Evolutionary conservation across 805 yeast species (phyloP), one percentile per base, ranked within the genome.

Genomic region (Saccharomycopsis fodiens): DNA sequence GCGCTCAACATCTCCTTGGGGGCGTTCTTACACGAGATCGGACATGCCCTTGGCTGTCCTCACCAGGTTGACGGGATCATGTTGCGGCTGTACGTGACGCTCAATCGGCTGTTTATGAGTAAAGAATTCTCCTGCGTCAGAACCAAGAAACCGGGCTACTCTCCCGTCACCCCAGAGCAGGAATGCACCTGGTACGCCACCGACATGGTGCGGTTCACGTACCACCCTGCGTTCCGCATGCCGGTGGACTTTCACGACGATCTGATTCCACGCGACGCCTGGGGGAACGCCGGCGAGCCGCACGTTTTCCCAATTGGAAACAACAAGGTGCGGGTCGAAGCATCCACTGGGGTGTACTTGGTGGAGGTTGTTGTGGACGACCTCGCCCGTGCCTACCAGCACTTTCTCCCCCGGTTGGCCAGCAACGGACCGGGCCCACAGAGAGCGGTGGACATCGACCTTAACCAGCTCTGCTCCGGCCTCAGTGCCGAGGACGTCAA

Each of bases 1-100:
- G 84, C 94, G 56, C 64, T 84, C 38, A 82, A 84, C 49, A 74
- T 91, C 31, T 85, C 96, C 1, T 59, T 85, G 55, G 97, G 98
- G 38, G 97, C 97, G 0, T 89, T 88, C 55, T 72, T 89, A 82
- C 97, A 91, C 62, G 97, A 91, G 59, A 82, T 91, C 42, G 97
- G 98, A 1, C 97, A 91, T 60, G 66, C 78, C 22, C 67, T 91
- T 35, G 96, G 96, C 0, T 84, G 91, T 52, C 97, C 97, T 0
- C 97, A 91, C 63, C 93, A 88, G 61, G 84, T 80, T 12, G 68
- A 72, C 53, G 97, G 97, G 16, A 83, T 91, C 22, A 93, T 91
- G 97, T 64, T 87, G 32, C 70, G 97, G 47, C 96, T 84, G 47
- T 93, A 89, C 59, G 69, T 79, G 17, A 76, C 81, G 48, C 75